Base-by-base conservation (phyloP, 768 basidiomycete genomes). In the Pisolithus marmoratus region DNA sequence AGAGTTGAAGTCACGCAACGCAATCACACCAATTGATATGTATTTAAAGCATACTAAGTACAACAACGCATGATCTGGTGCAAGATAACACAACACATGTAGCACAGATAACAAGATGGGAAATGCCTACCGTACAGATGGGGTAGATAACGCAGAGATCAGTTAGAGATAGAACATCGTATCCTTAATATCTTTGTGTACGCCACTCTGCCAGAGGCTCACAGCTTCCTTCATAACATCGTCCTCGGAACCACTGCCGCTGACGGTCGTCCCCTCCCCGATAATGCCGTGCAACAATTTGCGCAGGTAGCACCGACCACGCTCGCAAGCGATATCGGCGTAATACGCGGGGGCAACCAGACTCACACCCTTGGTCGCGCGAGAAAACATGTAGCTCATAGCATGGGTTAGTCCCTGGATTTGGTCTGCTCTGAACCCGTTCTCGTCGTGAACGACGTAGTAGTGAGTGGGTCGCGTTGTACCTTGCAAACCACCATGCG, bases 131-230 rank as follows among this genome's bases (percentile, higher is more conserved):
- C 24, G 53, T 44, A 8, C 44, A 20, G 27, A 17, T 31, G 14
- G 38, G 38, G 15, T 20, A 40, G 22, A 31, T 50, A 20, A 19
- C 15, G 5, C 34, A 51, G 12, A 48, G 34, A 7, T 23, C 15
- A 9, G 29, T 74, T 56, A 87, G n/a, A 89, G 71, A 66, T 90
- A 90, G 60, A 79, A 90, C 87, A 90, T 90, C 0, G 83, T 83
- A 36, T 85, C 76, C 67, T 80, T 85, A 62, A 89, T 63, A 6
- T 59, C 63, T 0, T 74, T 78, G 15, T 63, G 56, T 15, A 86
- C 82, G 1, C 85, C 87, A 3, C 62, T 62, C 17, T 65, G 63
- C 89, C 89, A 92, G 38, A 76, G 48, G 15, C 46, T 60, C 49
- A 60, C 41, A 1, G 87, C 89, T 61, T 85, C 85, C 15, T 61